Conservation (phyloP, 1,284 basidiomycete species). For the Moesziomyces sp. region DNA sequence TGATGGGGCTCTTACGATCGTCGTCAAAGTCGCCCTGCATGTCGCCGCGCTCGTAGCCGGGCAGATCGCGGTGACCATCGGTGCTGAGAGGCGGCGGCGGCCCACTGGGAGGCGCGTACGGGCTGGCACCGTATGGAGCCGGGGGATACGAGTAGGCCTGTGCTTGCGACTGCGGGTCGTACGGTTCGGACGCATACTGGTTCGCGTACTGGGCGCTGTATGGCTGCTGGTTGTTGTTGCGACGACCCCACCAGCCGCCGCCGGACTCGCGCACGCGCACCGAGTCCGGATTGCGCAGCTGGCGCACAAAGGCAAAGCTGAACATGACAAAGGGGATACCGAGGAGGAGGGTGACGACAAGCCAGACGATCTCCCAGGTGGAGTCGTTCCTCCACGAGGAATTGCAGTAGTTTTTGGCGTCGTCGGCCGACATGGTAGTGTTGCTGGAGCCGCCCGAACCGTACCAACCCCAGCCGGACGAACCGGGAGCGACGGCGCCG, state of each 20-base stretch:
- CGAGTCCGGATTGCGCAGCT: slow-evolving; percentile 49
- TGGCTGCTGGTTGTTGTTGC: slow-evolving; percentile 25
- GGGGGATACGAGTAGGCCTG: slow-evolving; percentile 45
- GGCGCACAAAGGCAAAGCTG: slow-evolving; percentile 55
- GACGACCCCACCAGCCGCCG: slow-evolving; percentile 31
- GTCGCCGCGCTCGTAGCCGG: slow-evolving; percentile 38
- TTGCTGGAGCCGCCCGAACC: slow-evolving; percentile 11
- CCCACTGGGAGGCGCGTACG: slow-evolving; percentile 29
- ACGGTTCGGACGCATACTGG: slow-evolving; percentile 23
- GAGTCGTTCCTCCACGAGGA: slow-evolving; percentile 41
- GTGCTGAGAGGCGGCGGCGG: slow-evolving; percentile 16
- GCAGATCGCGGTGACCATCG: slow-evolving; percentile 29
- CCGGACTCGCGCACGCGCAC: slow-evolving; percentile 33
- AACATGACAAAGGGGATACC: slow-evolving; percentile 56
- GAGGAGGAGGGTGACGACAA: slow-evolving; percentile 46
- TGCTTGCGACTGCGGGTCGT: slow-evolving; percentile 42
- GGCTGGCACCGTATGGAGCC: slow-evolving; percentile 30
- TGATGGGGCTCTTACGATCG: slow-evolving; percentile 42
- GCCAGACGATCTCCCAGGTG: slow-evolving; percentile 55
- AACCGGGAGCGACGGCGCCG: slow-evolving; percentile 13
- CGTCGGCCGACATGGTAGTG: slow-evolving; percentile 25
- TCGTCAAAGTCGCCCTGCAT: slow-evolving; percentile 43
- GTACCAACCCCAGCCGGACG: slow-evolving; percentile 24
- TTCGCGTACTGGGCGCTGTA: slow-evolving; percentile 38
- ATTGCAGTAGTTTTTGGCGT: slow-evolving; percentile 50